Conservation (phyloP, 2,329 filamentous ascomycete species). For the Geosmithia putterillii region DNA sequence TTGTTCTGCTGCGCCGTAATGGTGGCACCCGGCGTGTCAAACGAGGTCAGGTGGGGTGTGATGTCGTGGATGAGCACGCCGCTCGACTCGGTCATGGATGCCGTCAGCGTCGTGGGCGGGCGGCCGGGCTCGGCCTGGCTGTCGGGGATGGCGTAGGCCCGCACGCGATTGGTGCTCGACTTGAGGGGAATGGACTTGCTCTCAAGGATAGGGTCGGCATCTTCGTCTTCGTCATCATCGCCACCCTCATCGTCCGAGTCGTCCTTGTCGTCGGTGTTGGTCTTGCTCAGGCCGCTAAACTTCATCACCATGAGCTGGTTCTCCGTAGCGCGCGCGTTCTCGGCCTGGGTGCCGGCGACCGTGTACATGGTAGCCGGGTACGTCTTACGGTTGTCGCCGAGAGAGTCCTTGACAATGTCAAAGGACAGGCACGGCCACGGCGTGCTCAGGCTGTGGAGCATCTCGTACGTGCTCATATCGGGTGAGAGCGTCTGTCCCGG, state of each 20-base stretch:
- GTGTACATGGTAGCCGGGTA: slow-evolving; percentile 95
- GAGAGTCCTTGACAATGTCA: slow-evolving; percentile 73
- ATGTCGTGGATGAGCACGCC: slow-evolving; percentile 91
- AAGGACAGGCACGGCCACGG: slow-evolving; percentile 97
- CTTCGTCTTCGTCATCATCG: slow-evolving; percentile 62
- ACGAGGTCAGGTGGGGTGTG: slow-evolving; percentile 75
- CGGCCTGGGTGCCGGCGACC: slow-evolving; percentile 89
- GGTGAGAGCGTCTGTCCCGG: slow-evolving; percentile 84
- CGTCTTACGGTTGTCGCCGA: slow-evolving; percentile 82
- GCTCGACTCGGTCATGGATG: slow-evolving; percentile 83
- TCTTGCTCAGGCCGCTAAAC: slow-evolving; percentile 80
- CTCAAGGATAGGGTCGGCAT: slow-evolving; percentile 82
- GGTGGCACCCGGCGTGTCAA: slow-evolving; percentile 76
- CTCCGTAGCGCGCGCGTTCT: slow-evolving; percentile 59
- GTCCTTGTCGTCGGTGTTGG: slow-evolving; percentile 58
- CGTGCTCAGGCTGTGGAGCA: slow-evolving; percentile 89
- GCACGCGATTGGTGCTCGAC: slow-evolving; percentile 88
- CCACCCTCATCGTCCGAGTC: slow-evolving; percentile 60
- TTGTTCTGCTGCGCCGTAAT: slow-evolving; percentile 78
- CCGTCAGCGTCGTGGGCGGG: slow-evolving; percentile 72
- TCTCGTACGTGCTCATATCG: slow-evolving; percentile 90
- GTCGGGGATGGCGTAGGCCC: slow-evolving; percentile 67
- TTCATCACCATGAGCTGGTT: slow-evolving; percentile 96
- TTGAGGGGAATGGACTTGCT: slow-evolving; percentile 76
- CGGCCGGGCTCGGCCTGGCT: slow-evolving; percentile 49